Evolutionary conservation across 768 basidiomycete genomes (phyloP).

Genomic region (Termitomyces sp.): DNA sequence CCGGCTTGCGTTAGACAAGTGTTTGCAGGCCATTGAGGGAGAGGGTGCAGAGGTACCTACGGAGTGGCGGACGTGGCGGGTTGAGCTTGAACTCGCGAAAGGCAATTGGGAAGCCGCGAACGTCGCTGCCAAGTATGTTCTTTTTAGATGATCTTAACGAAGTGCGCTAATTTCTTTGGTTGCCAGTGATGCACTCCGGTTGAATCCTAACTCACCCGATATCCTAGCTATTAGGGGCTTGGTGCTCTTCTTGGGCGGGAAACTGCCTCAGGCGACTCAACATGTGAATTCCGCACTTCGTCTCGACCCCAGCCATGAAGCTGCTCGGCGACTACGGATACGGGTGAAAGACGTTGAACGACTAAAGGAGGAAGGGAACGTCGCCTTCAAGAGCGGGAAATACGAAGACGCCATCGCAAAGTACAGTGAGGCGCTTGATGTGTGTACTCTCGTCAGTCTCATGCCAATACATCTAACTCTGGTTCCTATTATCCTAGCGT

Average conservation of each 20-base stretch:
- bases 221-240: slow-evolving; percentile 74
- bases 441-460: slow-evolving; percentile 23
- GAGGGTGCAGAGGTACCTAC: slow-evolving; percentile 74
- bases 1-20: slow-evolving; percentile 75
- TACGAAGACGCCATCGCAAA: slow-evolving; percentile 60
- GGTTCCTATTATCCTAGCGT: slow-evolving; percentile 33
- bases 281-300: slow-evolving; percentile 71
- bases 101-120: slow-evolving; percentile 74
- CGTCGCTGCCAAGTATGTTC: slow-evolving; percentile 61
- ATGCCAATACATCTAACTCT: not conserved
- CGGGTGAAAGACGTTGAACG: slow-evolving; percentile 81
- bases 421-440: slow-evolving; percentile 72
- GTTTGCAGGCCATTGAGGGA: slow-evolving; percentile 65
- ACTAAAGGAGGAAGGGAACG: slow-evolving; percentile 83
- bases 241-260: slow-evolving; percentile 71
- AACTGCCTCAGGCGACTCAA: slow-evolving; percentile 66
- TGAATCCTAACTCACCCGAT: slow-evolving; percentile 74
- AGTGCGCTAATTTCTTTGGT: not conserved
- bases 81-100: slow-evolving; percentile 73
- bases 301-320: slow-evolving; percentile 73
- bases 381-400: slow-evolving; percentile 60
- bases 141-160: not conserved
- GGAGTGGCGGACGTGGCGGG: slow-evolving; percentile 78
- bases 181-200: slow-evolving; percentile 68
- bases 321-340: slow-evolving; percentile 67